These are phyloP conservation scores for Sanghuangporus sanghuang DNA, from an alignment of 1,284 basidiomycete species.

Conservation along the genomic window DNA sequence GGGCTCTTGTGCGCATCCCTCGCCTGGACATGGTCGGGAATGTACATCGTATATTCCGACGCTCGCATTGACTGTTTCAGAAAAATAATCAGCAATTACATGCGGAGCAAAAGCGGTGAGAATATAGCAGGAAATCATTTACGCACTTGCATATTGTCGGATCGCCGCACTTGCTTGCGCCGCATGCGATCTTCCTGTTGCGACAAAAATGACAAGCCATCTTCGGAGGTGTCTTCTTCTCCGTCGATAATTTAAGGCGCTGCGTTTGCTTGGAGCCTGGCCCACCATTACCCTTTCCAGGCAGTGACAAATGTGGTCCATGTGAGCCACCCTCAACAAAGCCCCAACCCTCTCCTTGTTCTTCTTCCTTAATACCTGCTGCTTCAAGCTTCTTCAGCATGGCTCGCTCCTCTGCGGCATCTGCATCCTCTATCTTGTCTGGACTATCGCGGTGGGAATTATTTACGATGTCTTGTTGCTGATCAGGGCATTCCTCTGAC, in stretches of 20 bases:
- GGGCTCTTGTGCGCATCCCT: slow-evolving; percentile 12
- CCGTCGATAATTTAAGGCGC: slow-evolving; percentile 11
- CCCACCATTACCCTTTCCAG: slow-evolving; percentile 2
- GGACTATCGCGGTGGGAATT: not conserved
- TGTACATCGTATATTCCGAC: slow-evolving; percentile 10
- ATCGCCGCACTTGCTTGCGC: slow-evolving; percentile 7
- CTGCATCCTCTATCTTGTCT: not conserved
- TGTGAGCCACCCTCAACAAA: slow-evolving; percentile 15
- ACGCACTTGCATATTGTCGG: slow-evolving; percentile 15
- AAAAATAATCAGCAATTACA: not conserved
- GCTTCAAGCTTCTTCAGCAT: not conserved
- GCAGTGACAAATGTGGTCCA: not conserved
- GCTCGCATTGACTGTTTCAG: slow-evolving; percentile 12
- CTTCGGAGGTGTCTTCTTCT: slow-evolving; percentile 16
- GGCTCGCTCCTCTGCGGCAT: not conserved
- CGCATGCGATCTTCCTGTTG: slow-evolving; percentile 17
- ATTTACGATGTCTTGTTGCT: not conserved
- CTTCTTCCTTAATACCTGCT: not conserved
- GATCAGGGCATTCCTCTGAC: not conserved
- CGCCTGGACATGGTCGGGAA: slow-evolving; percentile 17
- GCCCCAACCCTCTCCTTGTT: slow-evolving; percentile 12
- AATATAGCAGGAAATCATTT: not conserved
- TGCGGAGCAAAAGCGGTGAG: not conserved
- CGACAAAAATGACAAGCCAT: slow-evolving; percentile 16
- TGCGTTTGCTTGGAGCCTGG: not conserved